A percentile compares a stretch with the other conserved stretches of the same genome.
Evolutionary conservation across 495 filamentous ascomycete species (phyloP).

Genomic region (Neurospora africana): DNA sequence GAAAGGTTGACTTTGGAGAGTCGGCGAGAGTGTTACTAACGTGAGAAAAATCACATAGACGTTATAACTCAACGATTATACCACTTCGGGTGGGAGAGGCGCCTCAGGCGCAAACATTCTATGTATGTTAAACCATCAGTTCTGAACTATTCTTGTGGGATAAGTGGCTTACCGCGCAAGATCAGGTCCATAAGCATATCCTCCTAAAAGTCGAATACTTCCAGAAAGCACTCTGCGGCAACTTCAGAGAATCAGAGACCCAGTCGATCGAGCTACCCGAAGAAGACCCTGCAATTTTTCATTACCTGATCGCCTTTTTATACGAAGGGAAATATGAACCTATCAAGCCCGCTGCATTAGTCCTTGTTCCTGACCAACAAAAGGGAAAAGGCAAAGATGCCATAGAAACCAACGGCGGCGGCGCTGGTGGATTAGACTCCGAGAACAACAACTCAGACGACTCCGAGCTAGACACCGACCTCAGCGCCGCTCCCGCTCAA

Average conservation of each 20-base stretch:
- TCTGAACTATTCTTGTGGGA: neutral
- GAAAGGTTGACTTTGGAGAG: neutral
- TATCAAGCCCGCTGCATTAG: constrained; percentile 27
- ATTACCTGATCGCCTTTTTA: constrained; percentile 38
- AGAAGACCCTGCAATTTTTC: constrained; percentile 38
- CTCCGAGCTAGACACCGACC: constrained; percentile 21
- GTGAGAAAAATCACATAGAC: constrained; percentile 12
- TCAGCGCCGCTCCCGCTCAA: constrained; percentile 21
- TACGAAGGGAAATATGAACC: constrained; percentile 39
- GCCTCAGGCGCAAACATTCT: constrained; percentile 28
- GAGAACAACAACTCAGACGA: constrained; percentile 25
- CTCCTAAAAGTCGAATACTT: constrained; percentile 36
- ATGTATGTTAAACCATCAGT: constrained; percentile 16
- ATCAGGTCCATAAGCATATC: constrained; percentile 32
- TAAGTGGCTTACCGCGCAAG: neutral
- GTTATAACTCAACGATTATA: constrained; percentile 33
- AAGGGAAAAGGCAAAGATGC: constrained; percentile 25
- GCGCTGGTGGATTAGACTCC: constrained; percentile 8
- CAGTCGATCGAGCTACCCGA: constrained; percentile 36
- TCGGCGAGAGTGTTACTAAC: neutral
- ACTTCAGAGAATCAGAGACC: constrained; percentile 29
- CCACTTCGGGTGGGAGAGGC: constrained; percentile 28
- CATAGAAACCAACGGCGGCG: constrained; percentile 10
- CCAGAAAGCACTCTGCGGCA: constrained; percentile 31
- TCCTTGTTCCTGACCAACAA: constrained; percentile 28